Conservation (phyloP, 2,329 filamentous ascomycete genomes). For the Pseudogymnoascus verrucosus region DNA sequence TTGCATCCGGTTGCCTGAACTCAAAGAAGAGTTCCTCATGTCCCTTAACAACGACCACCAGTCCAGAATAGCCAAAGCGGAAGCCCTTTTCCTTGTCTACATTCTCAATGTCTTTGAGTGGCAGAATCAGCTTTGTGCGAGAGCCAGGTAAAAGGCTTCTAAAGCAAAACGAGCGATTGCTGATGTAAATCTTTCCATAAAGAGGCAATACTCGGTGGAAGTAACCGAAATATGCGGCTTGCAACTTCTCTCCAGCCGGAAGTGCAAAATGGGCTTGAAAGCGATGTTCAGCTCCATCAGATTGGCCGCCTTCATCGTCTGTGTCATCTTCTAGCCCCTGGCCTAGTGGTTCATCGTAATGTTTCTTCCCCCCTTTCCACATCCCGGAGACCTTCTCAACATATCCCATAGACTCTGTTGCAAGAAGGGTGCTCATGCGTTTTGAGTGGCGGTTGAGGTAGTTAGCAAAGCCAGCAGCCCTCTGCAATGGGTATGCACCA, state of each 20-base stretch:
- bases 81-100: constrained; percentile 94
- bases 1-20: constrained; percentile 66
- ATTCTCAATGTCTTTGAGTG: constrained; percentile 85
- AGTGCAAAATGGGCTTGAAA: constrained; percentile 88
- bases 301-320: constrained; percentile 51
- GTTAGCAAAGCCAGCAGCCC: constrained; percentile 73
- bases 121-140: constrained; percentile 84
- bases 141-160: constrained; percentile 83
- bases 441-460: constrained; percentile 74
- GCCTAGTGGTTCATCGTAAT: constrained; percentile 63
- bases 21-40: constrained; percentile 97
- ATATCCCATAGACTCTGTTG: constrained; percentile 91
- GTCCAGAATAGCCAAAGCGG: constrained; percentile 78
- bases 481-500: constrained; percentile 71
- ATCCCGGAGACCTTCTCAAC: constrained; percentile 95
- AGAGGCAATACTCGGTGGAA: constrained; percentile 83
- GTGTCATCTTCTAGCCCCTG: constrained; percentile 47
- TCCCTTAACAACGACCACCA: constrained; percentile 86
- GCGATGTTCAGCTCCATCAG: constrained; percentile 62
- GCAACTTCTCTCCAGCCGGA: constrained; percentile 72
- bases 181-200: constrained; percentile 95
- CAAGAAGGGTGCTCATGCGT: constrained; percentile 72
- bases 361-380: constrained; percentile 85
- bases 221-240: constrained; percentile 86
- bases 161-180: constrained; percentile 82